These are phyloP conservation scores for Geotrichum cucujoidarum DNA, from an alignment of 1,139 yeast species.

Conservation along the genomic window DNA sequence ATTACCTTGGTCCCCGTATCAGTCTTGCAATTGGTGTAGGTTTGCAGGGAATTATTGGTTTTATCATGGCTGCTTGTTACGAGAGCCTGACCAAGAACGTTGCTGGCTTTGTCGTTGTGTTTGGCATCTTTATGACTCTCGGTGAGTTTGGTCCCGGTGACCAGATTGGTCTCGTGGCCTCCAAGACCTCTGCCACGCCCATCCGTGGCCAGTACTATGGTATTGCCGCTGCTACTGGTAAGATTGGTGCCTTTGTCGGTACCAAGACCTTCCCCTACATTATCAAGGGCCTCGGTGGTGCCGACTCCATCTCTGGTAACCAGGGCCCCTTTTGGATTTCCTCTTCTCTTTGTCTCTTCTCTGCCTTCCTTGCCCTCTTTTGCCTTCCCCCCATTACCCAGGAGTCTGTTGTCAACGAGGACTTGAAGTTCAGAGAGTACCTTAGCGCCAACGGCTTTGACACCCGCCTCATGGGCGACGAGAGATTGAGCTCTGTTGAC, in stretches of 20 bases:
- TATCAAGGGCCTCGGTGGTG: constrained; percentile 49
- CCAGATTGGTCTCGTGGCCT: constrained; percentile 79
- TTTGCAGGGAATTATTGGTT: constrained; percentile 77
- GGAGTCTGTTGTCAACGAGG: constrained; percentile 75
- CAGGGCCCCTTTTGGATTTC: constrained; percentile 82
- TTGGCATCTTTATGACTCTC: constrained; percentile 76
- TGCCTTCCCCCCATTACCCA: constrained; percentile 79
- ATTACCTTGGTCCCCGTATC: constrained; percentile 81
- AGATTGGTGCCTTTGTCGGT: constrained; percentile 60
- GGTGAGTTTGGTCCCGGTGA: constrained; percentile 97
- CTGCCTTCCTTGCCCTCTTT: constrained; percentile 65
- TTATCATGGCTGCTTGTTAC: constrained; percentile 73
- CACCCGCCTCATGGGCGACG: constrained; percentile 29
- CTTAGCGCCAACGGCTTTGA: constrained; percentile 41
- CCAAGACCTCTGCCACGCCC: constrained; percentile 82
- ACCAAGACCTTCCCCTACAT: constrained; percentile 80
- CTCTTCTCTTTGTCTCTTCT: constrained; percentile 66
- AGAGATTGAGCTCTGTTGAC: background rate
- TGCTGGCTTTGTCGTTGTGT: constrained; percentile 77
- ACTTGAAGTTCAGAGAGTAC: constrained; percentile 60
- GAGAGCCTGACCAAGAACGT: constrained; percentile 51
- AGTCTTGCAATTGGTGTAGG: constrained; percentile 66
- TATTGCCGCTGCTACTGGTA: constrained; percentile 68
- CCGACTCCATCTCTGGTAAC: constrained; percentile 45
- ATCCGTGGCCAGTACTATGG: constrained; percentile 90